These are phyloP conservation scores for Fusarium transvaalense DNA, from an alignment of 2,329 filamentous ascomycete species.

Conservation along the genomic window DNA sequence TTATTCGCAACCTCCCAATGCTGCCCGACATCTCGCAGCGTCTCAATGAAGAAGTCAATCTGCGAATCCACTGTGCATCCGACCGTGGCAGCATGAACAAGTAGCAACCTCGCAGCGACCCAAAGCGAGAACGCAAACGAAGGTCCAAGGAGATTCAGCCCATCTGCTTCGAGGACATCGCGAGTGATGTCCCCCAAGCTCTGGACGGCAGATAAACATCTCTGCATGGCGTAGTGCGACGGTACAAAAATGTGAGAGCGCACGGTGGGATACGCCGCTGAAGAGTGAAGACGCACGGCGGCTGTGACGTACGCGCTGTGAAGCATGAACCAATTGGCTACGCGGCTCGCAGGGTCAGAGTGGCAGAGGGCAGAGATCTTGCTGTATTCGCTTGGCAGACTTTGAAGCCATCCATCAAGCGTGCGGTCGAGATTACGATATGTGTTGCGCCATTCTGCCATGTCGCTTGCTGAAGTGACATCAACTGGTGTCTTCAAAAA, in stretches of 20 bases:
- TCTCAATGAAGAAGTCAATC: conserved; percentile 60
- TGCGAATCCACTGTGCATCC: conserved; percentile 54
- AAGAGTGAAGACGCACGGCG: conserved; percentile 59
- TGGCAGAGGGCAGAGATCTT: conserved; percentile 61
- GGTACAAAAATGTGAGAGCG: conserved; percentile 58
- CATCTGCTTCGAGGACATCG: conserved; percentile 59
- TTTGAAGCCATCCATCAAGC: conserved; percentile 58
- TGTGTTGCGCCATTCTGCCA: conserved; percentile 57
- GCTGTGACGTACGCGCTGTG: conserved; percentile 60
- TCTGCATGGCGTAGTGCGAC: conserved; percentile 60
- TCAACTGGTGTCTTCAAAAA: conserved; percentile 58
- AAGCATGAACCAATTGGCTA: conserved; percentile 62
- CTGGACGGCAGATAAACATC: conserved; percentile 59
- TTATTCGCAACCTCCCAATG: conserved; percentile 60
- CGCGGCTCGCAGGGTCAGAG: conserved; percentile 59
- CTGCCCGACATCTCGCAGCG: conserved; percentile 56
- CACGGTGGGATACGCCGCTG: conserved; percentile 58
- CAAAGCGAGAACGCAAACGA: conserved; percentile 61
- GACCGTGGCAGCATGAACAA: conserved; percentile 58
- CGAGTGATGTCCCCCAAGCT: conserved; percentile 59
- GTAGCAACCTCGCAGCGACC: conserved; percentile 57
- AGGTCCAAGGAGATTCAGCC: conserved; percentile 57
- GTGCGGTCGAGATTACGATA: conserved; percentile 57
- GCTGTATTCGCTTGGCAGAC: conserved; percentile 59
- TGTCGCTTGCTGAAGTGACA: conserved; percentile 54